A percentile compares a stretch with the other conserved stretches of the same genome.
These are phyloP conservation scores for Escovopsis weberi DNA, from an alignment of 2,329 filamentous ascomycete genomes.

Conservation along the genomic window DNA sequence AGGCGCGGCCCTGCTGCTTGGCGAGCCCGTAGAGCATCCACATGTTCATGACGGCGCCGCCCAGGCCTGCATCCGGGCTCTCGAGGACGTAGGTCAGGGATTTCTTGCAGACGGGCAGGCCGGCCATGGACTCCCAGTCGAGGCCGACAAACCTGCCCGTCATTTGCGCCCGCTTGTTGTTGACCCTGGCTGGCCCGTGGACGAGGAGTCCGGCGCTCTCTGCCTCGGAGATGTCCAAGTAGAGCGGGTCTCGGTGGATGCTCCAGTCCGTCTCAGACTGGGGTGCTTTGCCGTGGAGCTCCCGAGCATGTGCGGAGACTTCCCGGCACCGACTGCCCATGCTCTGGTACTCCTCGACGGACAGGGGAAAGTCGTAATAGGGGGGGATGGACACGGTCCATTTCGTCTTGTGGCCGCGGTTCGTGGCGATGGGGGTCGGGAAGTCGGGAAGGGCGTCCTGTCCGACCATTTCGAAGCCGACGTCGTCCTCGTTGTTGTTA, in stretches of 20 bases:
- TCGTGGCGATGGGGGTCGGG: conserved; percentile 57
- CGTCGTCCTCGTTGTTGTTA: conserved; percentile 9
- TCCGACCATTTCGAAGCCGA: conserved; percentile 52
- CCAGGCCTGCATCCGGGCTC: conserved; percentile 57
- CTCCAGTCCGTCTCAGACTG: conserved; percentile 30
- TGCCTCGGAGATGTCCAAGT: conserved; percentile 61
- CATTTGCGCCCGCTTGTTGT: conserved; percentile 24
- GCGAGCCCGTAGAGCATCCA: conserved; percentile 79
- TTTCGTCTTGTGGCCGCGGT: conserved; percentile 45
- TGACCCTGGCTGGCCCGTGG: conserved; percentile 4
- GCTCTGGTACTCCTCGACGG: conserved; percentile 49
- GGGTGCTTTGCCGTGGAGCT: conserved; percentile 24
- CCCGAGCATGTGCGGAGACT: conserved; percentile 42
- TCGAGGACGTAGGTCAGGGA: conserved; percentile 71
- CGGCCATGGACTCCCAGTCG: conserved; percentile 26
- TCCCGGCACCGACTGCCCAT: conserved; percentile 55
- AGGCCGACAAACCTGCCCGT: conserved; percentile 34
- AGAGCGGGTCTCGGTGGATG: conserved; percentile 53
- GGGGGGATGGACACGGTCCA: conserved; percentile 76
- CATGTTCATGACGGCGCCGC: conserved; percentile 59
- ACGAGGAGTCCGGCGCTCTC: conserved; percentile 49
- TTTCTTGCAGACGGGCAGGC: conserved; percentile 46
- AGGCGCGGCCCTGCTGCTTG: conserved; percentile 55
- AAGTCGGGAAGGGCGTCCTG: conserved; percentile 53
- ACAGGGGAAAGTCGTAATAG: conserved; percentile 50